Evolutionary conservation across 345 rosid species (phyloP).

Genomic region (Triadica sebifera): DNA sequence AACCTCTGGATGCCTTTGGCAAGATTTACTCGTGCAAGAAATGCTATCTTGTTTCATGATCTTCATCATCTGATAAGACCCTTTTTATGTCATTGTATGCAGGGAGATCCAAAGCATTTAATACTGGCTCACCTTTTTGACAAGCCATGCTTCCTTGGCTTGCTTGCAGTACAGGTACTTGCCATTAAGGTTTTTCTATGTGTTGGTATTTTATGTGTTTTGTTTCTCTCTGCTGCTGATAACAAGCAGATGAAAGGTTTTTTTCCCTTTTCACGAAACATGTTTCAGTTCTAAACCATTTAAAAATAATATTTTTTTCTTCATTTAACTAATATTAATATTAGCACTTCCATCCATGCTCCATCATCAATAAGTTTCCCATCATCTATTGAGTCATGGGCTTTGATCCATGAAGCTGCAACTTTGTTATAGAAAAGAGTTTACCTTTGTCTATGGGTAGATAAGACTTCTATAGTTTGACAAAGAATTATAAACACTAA

Average conservation of each 20-base stretch:
- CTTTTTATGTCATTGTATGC: conserved; percentile 25
- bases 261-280: neutral
- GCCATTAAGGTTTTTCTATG: neutral
- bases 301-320: neutral
- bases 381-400: neutral
- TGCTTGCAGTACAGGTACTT: conserved; percentile 76
- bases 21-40: neutral
- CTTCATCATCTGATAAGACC: conserved; percentile 16
- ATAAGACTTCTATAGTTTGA: neutral
- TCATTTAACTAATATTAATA: neutral
- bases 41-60: no score
- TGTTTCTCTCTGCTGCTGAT: neutral
- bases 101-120: conserved; percentile 82
- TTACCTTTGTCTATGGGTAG: neutral
- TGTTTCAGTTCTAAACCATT: neutral
- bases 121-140: conserved; percentile 90
- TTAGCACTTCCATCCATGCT: neutral
- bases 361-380: neutral
- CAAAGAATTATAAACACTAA: neutral
- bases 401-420: neutral
- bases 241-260: neutral
- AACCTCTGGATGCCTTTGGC: neutral
- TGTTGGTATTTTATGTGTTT: neutral
- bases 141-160: conserved; percentile 94
- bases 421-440: neutral